A percentile compares a stretch with the other conserved stretches of the same genome.
These are phyloP conservation scores for Anthracocystis panici-leucophaei DNA, from an alignment of 1,284 basidiomycete species.

Conservation along the genomic window DNA sequence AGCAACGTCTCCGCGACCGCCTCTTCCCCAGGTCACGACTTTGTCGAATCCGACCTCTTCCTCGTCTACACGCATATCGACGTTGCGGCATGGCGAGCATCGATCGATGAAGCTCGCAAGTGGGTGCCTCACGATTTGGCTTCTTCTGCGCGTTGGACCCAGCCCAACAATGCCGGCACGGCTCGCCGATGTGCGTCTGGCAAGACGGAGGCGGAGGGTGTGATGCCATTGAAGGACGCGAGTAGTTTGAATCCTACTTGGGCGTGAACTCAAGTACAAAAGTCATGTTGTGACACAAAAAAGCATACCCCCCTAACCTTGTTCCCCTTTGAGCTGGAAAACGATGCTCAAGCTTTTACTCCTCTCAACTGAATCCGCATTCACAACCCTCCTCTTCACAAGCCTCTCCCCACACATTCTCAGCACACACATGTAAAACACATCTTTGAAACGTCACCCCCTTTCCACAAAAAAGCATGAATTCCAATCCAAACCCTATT, in stretches of 20 bases:
- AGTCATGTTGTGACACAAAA: background rate
- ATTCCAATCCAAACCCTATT: background rate
- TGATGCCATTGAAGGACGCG: slow-evolving; percentile 25
- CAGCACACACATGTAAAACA: slow-evolving; percentile 1
- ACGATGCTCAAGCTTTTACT: background rate
- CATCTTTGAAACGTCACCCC: background rate
- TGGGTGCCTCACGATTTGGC: slow-evolving; percentile 39
- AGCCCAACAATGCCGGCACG: background rate
- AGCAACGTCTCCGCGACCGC: slow-evolving; percentile 17
- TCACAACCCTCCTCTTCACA: background rate
- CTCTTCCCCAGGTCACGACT: slow-evolving; percentile 12
- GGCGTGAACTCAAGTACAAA: slow-evolving; percentile 13
- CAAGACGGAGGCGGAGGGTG: background rate
- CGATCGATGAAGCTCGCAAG: slow-evolving; percentile 36
- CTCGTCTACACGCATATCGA: slow-evolving; percentile 39
- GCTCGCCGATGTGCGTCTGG: slow-evolving; percentile 4
- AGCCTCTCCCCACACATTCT: background rate
- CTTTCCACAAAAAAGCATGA: background rate
- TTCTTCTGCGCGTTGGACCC: slow-evolving; percentile 5
- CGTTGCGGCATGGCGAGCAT: slow-evolving; percentile 29
- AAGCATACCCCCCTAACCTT: slow-evolving; percentile 1
- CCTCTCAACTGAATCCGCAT: background rate
- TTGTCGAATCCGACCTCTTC: slow-evolving; percentile 48
- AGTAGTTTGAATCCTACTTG: slow-evolving; percentile 33
- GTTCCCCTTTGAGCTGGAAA: background rate